Evolutionary conservation across 1,139 yeast species (phyloP).

Genomic region (Taphrina pruni): DNA sequence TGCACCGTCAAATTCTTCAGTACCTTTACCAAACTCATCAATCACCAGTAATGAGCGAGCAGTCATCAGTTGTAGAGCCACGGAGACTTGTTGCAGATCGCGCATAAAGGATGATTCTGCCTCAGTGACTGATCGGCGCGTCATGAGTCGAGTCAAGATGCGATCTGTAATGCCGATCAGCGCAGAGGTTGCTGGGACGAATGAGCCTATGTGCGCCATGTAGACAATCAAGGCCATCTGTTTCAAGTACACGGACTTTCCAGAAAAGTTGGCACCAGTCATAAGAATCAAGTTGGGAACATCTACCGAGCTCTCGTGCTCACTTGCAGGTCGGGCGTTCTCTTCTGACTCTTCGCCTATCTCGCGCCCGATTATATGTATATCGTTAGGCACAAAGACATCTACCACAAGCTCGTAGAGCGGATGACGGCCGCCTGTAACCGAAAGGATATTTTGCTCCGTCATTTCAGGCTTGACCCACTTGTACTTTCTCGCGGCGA

Average conservation of each 20-base stretch:
- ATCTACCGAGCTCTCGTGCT: conserved; percentile 48
- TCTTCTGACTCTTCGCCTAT: conserved; percentile 44
- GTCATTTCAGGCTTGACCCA: conserved; percentile 55
- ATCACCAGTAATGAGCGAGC: conserved; percentile 83
- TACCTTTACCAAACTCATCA: conserved; percentile 95
- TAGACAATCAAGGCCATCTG: conserved; percentile 88
- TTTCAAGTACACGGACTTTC: conserved; percentile 91
- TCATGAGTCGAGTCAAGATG: conserved; percentile 79
- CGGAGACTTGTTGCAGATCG: conserved; percentile 95
- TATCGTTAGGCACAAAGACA: conserved; percentile 55
- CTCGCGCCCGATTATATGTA: conserved; percentile 48
- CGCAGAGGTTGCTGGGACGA: conserved; percentile 76
- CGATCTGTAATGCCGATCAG: conserved; percentile 87
- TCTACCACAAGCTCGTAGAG: conserved; percentile 54
- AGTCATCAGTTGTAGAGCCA: conserved; percentile 85
- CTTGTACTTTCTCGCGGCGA: conserved; percentile 51
- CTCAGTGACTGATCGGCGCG: conserved; percentile 56
- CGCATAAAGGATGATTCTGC: conserved; percentile 77
- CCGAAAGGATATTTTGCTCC: conserved; percentile 48
- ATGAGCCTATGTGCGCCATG: conserved; percentile 76
- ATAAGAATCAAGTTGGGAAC: conserved; percentile 74
- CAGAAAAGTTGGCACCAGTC: conserved; percentile 99
- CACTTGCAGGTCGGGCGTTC: background rate
- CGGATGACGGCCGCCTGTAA: conserved; percentile 54
- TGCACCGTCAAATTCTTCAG: conserved; percentile 70